Percentiles rank a stretch among this genome's conserved stretches.
phyloP scores from a whole-genome alignment of 331 rosid species.

The Malus hybrid region DNA sequence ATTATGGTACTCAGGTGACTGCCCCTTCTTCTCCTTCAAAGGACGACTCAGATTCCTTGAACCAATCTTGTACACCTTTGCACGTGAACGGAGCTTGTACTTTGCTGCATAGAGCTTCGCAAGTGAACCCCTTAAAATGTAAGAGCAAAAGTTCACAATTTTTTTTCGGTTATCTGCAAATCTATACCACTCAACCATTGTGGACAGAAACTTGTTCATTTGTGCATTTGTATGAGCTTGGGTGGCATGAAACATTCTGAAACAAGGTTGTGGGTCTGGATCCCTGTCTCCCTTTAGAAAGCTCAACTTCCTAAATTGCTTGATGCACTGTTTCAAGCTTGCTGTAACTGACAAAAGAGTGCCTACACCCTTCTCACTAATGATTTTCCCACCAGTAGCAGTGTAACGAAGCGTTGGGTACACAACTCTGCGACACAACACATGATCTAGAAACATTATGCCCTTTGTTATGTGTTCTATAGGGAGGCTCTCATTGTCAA shows the following conservation, averaged over 20 bases:
- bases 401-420: slow-evolving; percentile 96
- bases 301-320: slow-evolving; percentile 76
- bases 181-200: slow-evolving; percentile 90
- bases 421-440: slow-evolving; percentile 84
- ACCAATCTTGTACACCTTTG: slow-evolving; percentile 92
- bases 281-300: slow-evolving; percentile 92
- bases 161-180: slow-evolving; percentile 93
- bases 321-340: slow-evolving; percentile 87
- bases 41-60: slow-evolving; percentile 83
- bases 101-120: slow-evolving; percentile 98
- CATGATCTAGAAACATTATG: slow-evolving; percentile 91
- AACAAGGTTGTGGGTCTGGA: slow-evolving; percentile 98
- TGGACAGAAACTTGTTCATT: slow-evolving; percentile 87
- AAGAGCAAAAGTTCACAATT: slow-evolving; percentile 85
- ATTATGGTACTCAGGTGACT: slow-evolving; percentile 89
- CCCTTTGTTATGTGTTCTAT: slow-evolving; percentile 96
- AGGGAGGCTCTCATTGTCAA: slow-evolving; percentile 87
- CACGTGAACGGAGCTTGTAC: slow-evolving; percentile 90
- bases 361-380: slow-evolving; percentile 95
- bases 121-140: slow-evolving; percentile 80
- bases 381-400: slow-evolving; percentile 89
- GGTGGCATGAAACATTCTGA: slow-evolving; percentile 96
- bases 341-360: slow-evolving; percentile 93
- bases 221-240: slow-evolving; percentile 95
- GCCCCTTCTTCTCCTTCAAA: slow-evolving; percentile 90